Conservation (phyloP, 768 basidiomycete species). For the Daedalea quercina region DNA sequence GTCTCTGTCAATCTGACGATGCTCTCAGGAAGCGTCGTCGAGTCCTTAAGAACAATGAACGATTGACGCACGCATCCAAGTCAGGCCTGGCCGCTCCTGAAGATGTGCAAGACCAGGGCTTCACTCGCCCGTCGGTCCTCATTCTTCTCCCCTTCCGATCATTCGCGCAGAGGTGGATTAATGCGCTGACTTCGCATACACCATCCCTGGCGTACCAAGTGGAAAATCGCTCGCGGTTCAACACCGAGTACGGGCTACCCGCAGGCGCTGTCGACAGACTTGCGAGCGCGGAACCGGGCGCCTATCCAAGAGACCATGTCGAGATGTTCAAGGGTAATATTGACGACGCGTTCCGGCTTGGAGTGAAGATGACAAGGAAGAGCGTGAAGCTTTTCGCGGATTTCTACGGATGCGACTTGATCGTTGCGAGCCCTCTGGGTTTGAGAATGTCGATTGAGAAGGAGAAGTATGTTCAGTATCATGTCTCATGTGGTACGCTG, state of each 20-base stretch:
- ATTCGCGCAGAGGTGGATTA: constrained; percentile 76
- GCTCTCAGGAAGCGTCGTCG: constrained; percentile 74
- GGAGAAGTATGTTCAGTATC: constrained; percentile 64
- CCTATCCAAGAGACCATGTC: constrained; percentile 83
- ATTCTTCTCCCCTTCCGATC: constrained; percentile 92
- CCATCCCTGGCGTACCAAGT: constrained; percentile 70
- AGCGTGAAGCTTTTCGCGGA: constrained; percentile 87
- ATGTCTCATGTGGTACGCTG: background rate
- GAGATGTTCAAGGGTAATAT: constrained; percentile 95
- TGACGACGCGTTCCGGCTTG: constrained; percentile 91
- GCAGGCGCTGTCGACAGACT: constrained; percentile 77
- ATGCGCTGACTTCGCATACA: constrained; percentile 71
- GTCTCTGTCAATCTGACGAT: background rate
- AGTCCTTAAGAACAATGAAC: constrained; percentile 91
- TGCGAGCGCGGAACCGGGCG: constrained; percentile 60
- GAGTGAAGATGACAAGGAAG: constrained; percentile 89
- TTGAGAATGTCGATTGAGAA: constrained; percentile 89
- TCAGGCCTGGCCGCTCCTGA: constrained; percentile 49
- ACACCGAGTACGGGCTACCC: constrained; percentile 78
- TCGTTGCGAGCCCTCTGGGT: constrained; percentile 91
- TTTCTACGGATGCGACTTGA: constrained; percentile 87
- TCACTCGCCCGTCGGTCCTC: constrained; percentile 92
- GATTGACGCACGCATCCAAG: constrained; percentile 67
- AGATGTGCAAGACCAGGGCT: constrained; percentile 93
- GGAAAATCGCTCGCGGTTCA: constrained; percentile 82